Conservation (phyloP, 129 eudicot genomes). For the Lactuca saligna region DNA sequence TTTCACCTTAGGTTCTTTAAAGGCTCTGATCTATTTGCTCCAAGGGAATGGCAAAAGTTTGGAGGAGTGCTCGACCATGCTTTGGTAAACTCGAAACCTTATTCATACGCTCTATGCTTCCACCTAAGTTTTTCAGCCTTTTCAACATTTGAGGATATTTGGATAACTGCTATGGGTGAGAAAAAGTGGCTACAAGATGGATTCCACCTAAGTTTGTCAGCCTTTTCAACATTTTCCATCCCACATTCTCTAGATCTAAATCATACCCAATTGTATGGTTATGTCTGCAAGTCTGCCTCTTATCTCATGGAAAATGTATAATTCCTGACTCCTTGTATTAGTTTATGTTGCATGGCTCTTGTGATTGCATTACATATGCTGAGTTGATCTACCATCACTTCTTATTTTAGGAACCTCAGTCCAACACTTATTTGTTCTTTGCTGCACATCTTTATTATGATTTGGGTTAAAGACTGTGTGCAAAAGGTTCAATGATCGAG, state of each 20-base stretch:
- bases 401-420: neutral
- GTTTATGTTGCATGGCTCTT: neutral
- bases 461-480: neutral
- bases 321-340: neutral
- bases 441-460: constrained; percentile 6
- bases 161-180: neutral
- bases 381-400: neutral
- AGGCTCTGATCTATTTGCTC: neutral
- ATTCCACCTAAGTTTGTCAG: neutral
- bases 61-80: neutral
- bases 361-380: neutral
- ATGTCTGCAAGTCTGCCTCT: neutral
- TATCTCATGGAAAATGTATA: neutral
- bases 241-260: neutral
- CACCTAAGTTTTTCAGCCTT: too few relatives aligned
- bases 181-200: neutral
- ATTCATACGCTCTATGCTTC: neutral
- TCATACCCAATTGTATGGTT: neutral
- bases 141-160: neutral
- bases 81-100: neutral
- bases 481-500: neutral
- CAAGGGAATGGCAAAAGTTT: neutral
- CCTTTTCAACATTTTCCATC: neutral
- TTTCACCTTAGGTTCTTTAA: too few relatives aligned
- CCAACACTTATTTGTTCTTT: neutral